phyloP scores from a whole-genome alignment of 345 rosid species.

The Capsella bursapastoris region DNA sequence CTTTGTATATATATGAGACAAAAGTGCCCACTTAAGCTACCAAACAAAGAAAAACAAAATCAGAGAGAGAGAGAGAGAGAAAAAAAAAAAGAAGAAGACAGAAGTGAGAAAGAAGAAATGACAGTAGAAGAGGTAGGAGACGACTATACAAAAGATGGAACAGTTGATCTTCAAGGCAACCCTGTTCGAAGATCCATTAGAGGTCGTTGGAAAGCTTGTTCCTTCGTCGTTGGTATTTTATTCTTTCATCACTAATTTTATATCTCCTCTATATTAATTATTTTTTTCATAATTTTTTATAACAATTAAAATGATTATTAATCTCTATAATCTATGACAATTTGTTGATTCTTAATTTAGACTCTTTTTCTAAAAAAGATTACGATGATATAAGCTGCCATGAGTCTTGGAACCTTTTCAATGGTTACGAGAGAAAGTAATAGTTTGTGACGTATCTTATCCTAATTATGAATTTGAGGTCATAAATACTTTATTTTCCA shows the following conservation, averaged over 20 bases:
- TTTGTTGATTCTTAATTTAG: too few species aligned
- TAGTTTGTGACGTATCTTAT: conserved; percentile 33
- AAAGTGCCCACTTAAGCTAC: neutral
- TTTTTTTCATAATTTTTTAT: neutral
- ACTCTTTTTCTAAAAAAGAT: neutral
- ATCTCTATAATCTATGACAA: neutral
- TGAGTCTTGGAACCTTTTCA: conserved; percentile 31
- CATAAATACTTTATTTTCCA: neutral
- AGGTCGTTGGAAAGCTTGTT: conserved; percentile 93
- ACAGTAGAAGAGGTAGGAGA: conserved; percentile 52
- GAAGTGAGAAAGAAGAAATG: conserved; percentile 20
- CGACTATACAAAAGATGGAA: conserved; percentile 88
- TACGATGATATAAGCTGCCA: conserved; percentile 7
- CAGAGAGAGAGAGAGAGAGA: neutral
- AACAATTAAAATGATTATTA: neutral
- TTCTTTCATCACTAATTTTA: neutral
- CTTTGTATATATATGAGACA: conserved; percentile 15
- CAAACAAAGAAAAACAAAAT: neutral
- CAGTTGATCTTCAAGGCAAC: conserved; percentile 83
- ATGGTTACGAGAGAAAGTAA: conserved; percentile 25
- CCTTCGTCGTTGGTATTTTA: conserved; percentile 72
- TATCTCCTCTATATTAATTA: neutral
- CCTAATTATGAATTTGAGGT: neutral
- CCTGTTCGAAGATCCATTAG: conserved; percentile 76
- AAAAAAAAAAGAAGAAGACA: neutral